phyloP scores from a whole-genome alignment of 768 basidiomycete species.

The Boletus pseudopeckii region DNA sequence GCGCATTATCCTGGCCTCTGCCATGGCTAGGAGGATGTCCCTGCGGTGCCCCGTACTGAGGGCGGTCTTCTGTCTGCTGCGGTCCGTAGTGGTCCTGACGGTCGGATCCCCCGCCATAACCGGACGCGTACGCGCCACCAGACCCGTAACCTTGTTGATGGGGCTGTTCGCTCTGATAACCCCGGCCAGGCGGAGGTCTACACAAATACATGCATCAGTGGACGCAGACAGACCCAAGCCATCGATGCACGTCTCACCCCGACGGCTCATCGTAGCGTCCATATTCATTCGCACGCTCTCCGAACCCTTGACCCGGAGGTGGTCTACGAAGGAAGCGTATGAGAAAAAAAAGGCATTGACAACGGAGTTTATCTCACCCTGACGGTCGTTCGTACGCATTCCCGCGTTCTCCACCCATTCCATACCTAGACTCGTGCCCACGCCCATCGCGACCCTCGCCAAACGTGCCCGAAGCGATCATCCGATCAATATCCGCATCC shows the following conservation, averaged over 20 bases:
- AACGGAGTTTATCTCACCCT: conserved; percentile 5
- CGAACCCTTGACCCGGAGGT: conserved; percentile 2
- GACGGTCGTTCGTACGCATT: not conserved
- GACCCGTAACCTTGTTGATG: conserved; percentile 4
- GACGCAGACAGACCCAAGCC: not conserved
- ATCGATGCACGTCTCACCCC: conserved; percentile 6
- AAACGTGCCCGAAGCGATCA: conserved; percentile 20
- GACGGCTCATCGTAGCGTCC: conserved; percentile 9
- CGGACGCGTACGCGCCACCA: not conserved
- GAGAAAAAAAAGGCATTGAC: not conserved
- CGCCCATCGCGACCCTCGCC: not conserved
- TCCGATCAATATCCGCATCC: conserved; percentile 23
- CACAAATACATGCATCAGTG: not conserved
- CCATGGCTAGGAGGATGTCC: conserved; percentile 2
- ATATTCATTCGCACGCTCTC: not conserved
- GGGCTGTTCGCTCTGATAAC: conserved; percentile 5
- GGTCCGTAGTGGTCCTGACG: conserved; percentile 12
- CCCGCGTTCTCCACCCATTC: not conserved
- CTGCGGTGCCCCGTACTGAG: conserved; percentile 7
- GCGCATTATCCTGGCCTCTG: conserved; percentile 4
- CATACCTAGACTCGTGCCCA: not conserved
- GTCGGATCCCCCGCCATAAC: conserved; percentile 4
- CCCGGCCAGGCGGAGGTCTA: conserved; percentile 8
- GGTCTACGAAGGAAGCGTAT: conserved; percentile 1
- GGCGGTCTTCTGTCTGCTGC: conserved; percentile 5